These are phyloP conservation scores for Sequoia sempervirens DNA, from an alignment of 75 land plant species.

Conservation along the genomic window DNA sequence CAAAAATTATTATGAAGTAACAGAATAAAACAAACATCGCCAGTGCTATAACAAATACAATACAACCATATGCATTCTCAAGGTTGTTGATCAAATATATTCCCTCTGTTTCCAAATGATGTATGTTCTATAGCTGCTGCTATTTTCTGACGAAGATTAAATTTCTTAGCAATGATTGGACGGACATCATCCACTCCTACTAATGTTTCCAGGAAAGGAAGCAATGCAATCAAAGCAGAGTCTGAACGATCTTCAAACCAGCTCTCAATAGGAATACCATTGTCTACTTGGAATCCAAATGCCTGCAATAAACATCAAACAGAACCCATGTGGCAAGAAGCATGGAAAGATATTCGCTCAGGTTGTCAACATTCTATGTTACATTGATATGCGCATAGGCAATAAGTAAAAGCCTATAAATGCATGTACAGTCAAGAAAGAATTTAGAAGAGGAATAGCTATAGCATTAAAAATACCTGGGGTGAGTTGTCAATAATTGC, in stretches of 20 bases:
- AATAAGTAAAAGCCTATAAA: background rate
- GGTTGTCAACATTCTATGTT: too few relatives aligned
- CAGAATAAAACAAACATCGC: background rate
- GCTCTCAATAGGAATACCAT: constrained; percentile 90
- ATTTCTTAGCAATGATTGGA: constrained; percentile 66
- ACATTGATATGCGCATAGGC: background rate
- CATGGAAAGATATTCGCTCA: background rate
- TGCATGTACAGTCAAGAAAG: background rate
- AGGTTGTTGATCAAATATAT: background rate
- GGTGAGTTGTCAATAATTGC: constrained; percentile 87
- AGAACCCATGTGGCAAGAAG: background rate
- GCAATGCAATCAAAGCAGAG: constrained; percentile 42
- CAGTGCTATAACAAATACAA: background rate
- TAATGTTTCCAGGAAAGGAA: constrained; percentile 78
- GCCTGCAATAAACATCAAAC: constrained; percentile 47
- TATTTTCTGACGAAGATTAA: constrained; percentile 41
- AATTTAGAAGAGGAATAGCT: background rate
- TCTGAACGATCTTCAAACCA: constrained; percentile 85
- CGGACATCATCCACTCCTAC: constrained; percentile 79
- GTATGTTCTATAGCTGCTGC: constrained; percentile 16
- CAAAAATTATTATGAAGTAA: background rate
- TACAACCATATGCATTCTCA: background rate
- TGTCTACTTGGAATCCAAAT: constrained; percentile 74
- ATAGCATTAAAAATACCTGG: constrained; percentile 46
- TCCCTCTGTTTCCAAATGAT: constrained; percentile 12